A percentile compares a stretch with the other conserved stretches of the same genome.
Conservation (phyloP, 108 stramenopile genomes). For the Asterionellopsis glacialis region DNA sequence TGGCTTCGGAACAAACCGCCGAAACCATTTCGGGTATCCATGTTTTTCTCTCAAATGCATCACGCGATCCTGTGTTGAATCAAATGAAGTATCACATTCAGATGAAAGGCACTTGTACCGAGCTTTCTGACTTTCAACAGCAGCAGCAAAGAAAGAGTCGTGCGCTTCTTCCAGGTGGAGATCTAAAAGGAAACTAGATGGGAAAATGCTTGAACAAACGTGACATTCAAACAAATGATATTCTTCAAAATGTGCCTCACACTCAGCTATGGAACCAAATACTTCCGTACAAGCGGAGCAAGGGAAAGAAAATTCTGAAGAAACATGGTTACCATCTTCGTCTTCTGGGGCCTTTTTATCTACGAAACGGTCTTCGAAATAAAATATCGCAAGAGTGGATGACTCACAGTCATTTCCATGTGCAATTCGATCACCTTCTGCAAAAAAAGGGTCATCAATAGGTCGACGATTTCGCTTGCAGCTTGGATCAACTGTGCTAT, state of each 20-base stretch:
- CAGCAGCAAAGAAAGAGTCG: constrained; percentile 4
- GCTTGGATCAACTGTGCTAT: background rate
- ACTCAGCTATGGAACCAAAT: background rate
- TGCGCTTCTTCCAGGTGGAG: constrained; percentile 7
- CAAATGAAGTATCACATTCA: background rate
- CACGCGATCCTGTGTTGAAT: background rate
- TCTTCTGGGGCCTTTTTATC: background rate
- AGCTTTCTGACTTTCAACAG: background rate
- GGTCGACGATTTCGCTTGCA: background rate
- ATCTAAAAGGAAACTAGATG: background rate
- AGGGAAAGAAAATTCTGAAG: background rate
- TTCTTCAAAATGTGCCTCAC: constrained; percentile 5
- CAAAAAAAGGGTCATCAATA: constrained; percentile 4
- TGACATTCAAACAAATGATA: constrained; percentile 3
- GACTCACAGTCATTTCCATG: background rate
- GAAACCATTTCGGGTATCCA: constrained; percentile 9
- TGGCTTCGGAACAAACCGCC: constrained; percentile 3
- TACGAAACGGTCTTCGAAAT: background rate
- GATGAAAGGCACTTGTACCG: background rate
- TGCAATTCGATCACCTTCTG: background rate
- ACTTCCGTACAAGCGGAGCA: background rate
- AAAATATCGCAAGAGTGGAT: background rate
- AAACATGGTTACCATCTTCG: background rate
- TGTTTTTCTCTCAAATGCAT: constrained; percentile 2
- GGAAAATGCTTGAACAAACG: background rate